Evolutionary conservation across 306 rosid species (phyloP).

Genomic region (Quercus gilva): DNA sequence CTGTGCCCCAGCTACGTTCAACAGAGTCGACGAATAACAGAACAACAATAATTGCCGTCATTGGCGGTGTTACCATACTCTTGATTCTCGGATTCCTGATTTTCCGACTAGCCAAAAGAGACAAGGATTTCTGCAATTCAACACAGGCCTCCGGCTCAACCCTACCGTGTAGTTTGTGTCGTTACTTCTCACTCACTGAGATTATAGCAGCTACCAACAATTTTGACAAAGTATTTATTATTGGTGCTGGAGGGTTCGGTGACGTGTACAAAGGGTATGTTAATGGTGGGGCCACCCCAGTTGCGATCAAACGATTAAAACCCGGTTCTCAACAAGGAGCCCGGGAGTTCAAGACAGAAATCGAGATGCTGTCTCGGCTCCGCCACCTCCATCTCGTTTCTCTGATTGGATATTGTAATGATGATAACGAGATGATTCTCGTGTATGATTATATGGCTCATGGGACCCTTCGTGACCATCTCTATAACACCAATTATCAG

Average conservation of each 20-base stretch:
- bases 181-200: no score
- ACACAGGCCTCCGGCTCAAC: no score
- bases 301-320: constrained; percentile 24
- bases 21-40: no score
- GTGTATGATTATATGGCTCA: no score
- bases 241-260: no score
- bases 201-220: no score
- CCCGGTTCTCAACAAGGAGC: constrained; percentile 19
- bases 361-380: not conserved
- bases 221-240: no score
- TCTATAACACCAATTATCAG: not conserved
- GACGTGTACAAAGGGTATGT: not conserved
- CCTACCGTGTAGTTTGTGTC: no score
- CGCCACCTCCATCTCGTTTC: no score
- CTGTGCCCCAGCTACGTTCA: not conserved
- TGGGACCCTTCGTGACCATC: no score
- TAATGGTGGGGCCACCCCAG: not conserved
- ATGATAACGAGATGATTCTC: accelerated
- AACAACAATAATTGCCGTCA: not conserved
- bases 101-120: no score
- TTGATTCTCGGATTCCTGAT: not conserved
- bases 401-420: accelerated
- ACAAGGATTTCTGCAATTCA: accelerated
- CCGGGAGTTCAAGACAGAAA: constrained; percentile 22
- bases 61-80: not conserved